Evolutionary conservation across 1,139 yeast species (phyloP).

Genomic region (Geotrichum australiense): DNA sequence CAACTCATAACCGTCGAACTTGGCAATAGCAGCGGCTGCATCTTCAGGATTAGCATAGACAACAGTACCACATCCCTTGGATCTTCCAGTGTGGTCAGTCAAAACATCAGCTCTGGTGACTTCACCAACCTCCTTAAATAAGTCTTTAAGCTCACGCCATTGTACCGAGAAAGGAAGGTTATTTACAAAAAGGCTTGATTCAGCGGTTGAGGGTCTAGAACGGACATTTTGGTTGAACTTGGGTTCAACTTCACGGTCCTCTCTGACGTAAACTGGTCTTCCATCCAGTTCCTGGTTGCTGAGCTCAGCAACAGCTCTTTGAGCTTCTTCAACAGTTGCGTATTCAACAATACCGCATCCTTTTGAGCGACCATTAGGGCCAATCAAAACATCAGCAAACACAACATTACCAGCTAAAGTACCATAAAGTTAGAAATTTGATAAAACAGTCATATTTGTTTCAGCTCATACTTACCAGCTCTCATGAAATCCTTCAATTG

Average conservation of each 20-base stretch:
- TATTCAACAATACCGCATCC: conserved; percentile 78
- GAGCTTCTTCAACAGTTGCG: conserved; percentile 60
- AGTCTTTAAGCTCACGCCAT: conserved; percentile 82
- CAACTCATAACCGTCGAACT: conserved; percentile 88
- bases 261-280: conserved; percentile 85
- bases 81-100: conserved; percentile 58
- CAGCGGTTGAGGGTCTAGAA: conserved; percentile 17
- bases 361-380: conserved; percentile 73
- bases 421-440: background rate
- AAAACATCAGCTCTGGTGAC: conserved; percentile 78
- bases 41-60: conserved; percentile 81
- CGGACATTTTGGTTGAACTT: conserved; percentile 17
- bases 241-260: conserved; percentile 37
- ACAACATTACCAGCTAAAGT: conserved; percentile 57
- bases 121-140: conserved; percentile 70
- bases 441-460: too few species aligned
- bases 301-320: conserved; percentile 62
- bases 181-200: conserved; percentile 67
- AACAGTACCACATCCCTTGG: conserved; percentile 85
- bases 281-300: conserved; percentile 66
- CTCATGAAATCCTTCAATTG: conserved; percentile 58
- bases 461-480: conserved; percentile 30
- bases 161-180: conserved; percentile 73
- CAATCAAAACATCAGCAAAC: conserved; percentile 79
- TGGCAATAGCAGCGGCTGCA: conserved; percentile 84